Conservation (phyloP, 1,139 yeast genomes). For the Ogataea hybrid region DNA sequence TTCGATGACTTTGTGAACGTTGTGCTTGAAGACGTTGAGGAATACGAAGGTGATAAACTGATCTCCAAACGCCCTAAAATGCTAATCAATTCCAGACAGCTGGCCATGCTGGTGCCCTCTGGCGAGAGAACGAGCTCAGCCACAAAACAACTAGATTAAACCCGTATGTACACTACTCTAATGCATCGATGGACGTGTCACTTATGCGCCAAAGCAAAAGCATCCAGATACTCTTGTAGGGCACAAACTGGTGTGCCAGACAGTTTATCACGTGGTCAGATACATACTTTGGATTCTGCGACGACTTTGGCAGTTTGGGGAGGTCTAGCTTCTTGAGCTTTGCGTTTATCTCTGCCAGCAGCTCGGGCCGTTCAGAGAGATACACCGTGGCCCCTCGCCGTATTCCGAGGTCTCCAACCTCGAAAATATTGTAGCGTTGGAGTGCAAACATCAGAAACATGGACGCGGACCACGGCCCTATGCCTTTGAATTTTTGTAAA, state of each 20-base stretch:
- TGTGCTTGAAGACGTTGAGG: constrained; percentile 81
- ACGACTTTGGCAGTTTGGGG: constrained; percentile 5
- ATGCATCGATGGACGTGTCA: constrained; percentile 56
- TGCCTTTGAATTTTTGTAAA: constrained; percentile 57
- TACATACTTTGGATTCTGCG: constrained; percentile 27
- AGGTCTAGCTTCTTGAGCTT: constrained; percentile 21
- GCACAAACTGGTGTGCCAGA: constrained; percentile 58
- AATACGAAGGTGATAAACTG: constrained; percentile 42
- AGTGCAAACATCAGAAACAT: constrained; percentile 80
- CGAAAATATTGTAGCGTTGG: constrained; percentile 65
- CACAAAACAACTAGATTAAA: constrained; percentile 1
- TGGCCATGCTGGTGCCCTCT: constrained; percentile 70
- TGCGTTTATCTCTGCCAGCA: constrained; percentile 41
- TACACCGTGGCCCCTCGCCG: constrained; percentile 77
- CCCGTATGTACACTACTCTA: constrained; percentile 22
- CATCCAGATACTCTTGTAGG: constrained; percentile 71
- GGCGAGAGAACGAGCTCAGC: constrained; percentile 29
- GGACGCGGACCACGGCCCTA: constrained; percentile 89
- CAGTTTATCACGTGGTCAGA: constrained; percentile 58
- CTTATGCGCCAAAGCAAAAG: constrained; percentile 71
- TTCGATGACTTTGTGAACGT: constrained; percentile 95
- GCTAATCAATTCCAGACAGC: constrained; percentile 83
- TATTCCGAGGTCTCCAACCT: constrained; percentile 79
- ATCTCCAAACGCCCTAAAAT: constrained; percentile 48
- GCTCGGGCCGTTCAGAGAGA: constrained; percentile 52